A percentile compares a stretch with the other conserved stretches of the same genome.
Conservation (phyloP, 2,329 filamentous ascomycete species). For the Cladophialophora psammophila region DNA sequence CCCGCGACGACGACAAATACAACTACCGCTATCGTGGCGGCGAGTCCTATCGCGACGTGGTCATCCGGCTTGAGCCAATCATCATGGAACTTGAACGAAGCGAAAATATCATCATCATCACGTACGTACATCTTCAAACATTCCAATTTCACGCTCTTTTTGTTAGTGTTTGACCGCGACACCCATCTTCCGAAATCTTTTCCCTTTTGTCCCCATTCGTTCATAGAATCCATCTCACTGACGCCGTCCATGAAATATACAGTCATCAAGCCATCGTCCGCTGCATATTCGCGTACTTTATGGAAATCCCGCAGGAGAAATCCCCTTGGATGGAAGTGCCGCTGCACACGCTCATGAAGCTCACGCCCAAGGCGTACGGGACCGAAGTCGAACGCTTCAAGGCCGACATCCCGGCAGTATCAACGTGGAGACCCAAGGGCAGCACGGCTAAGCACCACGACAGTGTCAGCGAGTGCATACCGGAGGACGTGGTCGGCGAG, state of each 20-base stretch:
- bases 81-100: constrained; percentile 98
- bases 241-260: no score
- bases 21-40: constrained; percentile 98
- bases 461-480: constrained; percentile 33
- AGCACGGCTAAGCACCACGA: constrained; percentile 38
- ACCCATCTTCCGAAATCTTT: background rate
- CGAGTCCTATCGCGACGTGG: constrained; percentile 94
- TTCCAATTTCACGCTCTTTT: background rate
- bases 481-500: constrained; percentile 32
- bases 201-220: background rate
- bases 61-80: constrained; percentile 96
- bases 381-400: constrained; percentile 88
- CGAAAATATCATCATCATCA: constrained; percentile 97
- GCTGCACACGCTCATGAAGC: constrained; percentile 92
- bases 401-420: constrained; percentile 93
- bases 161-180: no score
- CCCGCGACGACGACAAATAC: constrained; percentile 98
- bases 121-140: constrained; percentile 47
- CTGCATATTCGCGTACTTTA: constrained; percentile 99
- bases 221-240: background rate
- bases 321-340: constrained; percentile 99
- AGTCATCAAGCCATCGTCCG: constrained; percentile 89
- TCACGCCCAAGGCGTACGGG: constrained; percentile 92
- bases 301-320: constrained; percentile 91
- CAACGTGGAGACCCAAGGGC: constrained; percentile 91